Base-by-base conservation (phyloP, 2,329 filamentous ascomycete species). In the Pseudopyrenochaeta lycopersici region DNA sequence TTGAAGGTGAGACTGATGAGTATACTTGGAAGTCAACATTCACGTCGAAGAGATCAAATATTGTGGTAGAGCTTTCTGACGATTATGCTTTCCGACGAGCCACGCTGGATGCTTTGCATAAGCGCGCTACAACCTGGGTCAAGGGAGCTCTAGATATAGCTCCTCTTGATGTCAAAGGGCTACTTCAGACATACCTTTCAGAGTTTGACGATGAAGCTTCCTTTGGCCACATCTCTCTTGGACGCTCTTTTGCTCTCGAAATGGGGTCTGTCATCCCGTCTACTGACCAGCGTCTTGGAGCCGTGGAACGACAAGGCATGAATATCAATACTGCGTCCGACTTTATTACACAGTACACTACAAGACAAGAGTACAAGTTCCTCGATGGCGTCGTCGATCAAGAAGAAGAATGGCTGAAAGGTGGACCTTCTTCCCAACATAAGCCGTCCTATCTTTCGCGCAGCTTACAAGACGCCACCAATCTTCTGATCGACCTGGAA, bases 271-370 rank as follows among this genome's bases (percentile, higher is more conserved):
- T 89, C 14, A 91, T 99, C 50, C 94, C 96, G 4, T 83, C 85
- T 4, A 93, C 90, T 9, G 94, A 99, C 72, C 92, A 96, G 69
- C 87, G 92, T 58, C 82, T 99, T 36, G 88, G 71, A 43, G 93
- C 91, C 6, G 87, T 99, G 43, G 91, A 96, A 62, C 84, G 84
- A 58, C 88, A 89, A 15, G 86, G 89, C 42, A 86, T 86, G 48
- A 86, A 86, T 58, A 89, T 97, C 73, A 97, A 98, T 72, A 92
- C 93, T 10, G 92, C 91, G 0, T 98, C 95, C 2, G 94, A 98
- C 72, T 97, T 99, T 67, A 87, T 99, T 70, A 92, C 95, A 1
- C 94, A 99, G 71, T 99, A 99, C 73, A 98, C 94, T 3, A 96
- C 92, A 21, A 90, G 95, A 32, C 96, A 99, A 73, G 93, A 97